A percentile compares a stretch with the other conserved stretches of the same genome.
Evolutionary conservation across 2,329 filamentous ascomycete species (phyloP).

Genomic region (Didymella pomorum): DNA sequence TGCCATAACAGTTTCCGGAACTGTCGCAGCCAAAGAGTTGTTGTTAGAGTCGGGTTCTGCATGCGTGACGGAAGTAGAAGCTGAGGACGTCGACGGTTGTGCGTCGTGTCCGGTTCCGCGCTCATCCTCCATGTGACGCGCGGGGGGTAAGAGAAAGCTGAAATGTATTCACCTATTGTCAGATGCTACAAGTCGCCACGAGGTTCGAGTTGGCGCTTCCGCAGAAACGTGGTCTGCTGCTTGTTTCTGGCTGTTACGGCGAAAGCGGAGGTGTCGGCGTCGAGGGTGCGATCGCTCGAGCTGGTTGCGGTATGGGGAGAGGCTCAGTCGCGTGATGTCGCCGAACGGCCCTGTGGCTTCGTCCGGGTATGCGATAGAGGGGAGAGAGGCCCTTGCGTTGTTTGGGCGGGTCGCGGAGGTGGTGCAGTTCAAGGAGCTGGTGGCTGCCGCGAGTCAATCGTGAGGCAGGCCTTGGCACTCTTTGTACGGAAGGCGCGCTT

Average conservation of each 20-base stretch:
- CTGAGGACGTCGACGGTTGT: slow-evolving; percentile 28
- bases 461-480: slow-evolving; percentile 33
- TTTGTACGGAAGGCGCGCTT: slow-evolving; percentile 9
- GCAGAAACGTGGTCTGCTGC: slow-evolving; percentile 48
- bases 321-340: slow-evolving; percentile 35
- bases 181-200: slow-evolving; percentile 52
- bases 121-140: slow-evolving; percentile 36
- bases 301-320: slow-evolving; percentile 16
- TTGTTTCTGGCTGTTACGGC: slow-evolving; percentile 42
- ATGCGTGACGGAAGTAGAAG: slow-evolving; percentile 25
- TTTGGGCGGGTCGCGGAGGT: slow-evolving; percentile 42
- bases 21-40: slow-evolving; percentile 49
- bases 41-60: slow-evolving; percentile 47
- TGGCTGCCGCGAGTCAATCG: slow-evolving; percentile 26
- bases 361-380: slow-evolving; percentile 36
- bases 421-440: slow-evolving; percentile 39
- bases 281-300: slow-evolving; percentile 29
- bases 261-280: slow-evolving; percentile 44
- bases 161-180: slow-evolving; percentile 51
- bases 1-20: slow-evolving; percentile 73
- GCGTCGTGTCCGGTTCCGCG: slow-evolving; percentile 31
- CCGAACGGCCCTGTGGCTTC: slow-evolving; percentile 34
- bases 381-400: slow-evolving; percentile 38
- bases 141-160: slow-evolving; percentile 32
- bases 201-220: slow-evolving; percentile 50